phyloP scores from a whole-genome alignment of 352 stramenopile genomes.

The Pythium utonaiense region DNA sequence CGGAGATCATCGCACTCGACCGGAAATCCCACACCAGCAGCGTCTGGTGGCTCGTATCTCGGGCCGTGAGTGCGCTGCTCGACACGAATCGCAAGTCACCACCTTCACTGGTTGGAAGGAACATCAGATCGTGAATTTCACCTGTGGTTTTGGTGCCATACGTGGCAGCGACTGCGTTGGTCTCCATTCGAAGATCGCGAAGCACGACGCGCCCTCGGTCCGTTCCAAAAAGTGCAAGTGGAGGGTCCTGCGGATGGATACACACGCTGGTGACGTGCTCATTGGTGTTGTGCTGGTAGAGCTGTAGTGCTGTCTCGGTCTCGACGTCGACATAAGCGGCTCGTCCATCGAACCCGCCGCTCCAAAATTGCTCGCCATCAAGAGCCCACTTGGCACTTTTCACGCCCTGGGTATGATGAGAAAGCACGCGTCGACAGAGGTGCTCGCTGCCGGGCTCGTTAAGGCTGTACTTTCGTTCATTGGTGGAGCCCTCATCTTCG shows the following conservation, averaged over 20 bases:
- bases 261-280: conserved; percentile 5
- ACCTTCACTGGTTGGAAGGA: conserved; percentile 21
- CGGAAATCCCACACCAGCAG: conserved; percentile 63
- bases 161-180: background rate
- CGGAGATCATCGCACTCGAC: conserved; percentile 37
- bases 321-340: conserved; percentile 16
- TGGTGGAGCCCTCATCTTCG: background rate
- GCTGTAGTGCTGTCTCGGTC: background rate
- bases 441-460: no score
- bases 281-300: background rate
- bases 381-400: conserved; percentile 56
- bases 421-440: conserved; percentile 17
- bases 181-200: conserved; percentile 31
- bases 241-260: conserved; percentile 1
- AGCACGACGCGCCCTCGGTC: conserved; percentile 13
- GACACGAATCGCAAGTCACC: conserved; percentile 40
- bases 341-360: conserved; percentile 38
- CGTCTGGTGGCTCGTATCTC: conserved; percentile 56
- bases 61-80: conserved; percentile 33
- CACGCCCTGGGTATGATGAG: conserved; percentile 37
- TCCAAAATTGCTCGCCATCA: conserved; percentile 38
- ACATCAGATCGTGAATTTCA: conserved; percentile 57
- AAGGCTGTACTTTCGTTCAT: background rate
- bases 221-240: conserved; percentile 4
- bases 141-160: conserved; percentile 31